A percentile compares a stretch with the other conserved stretches of the same genome.
Conservation (phyloP, 2,329 filamentous ascomycete genomes). For the Cladosporium colombiae region DNA sequence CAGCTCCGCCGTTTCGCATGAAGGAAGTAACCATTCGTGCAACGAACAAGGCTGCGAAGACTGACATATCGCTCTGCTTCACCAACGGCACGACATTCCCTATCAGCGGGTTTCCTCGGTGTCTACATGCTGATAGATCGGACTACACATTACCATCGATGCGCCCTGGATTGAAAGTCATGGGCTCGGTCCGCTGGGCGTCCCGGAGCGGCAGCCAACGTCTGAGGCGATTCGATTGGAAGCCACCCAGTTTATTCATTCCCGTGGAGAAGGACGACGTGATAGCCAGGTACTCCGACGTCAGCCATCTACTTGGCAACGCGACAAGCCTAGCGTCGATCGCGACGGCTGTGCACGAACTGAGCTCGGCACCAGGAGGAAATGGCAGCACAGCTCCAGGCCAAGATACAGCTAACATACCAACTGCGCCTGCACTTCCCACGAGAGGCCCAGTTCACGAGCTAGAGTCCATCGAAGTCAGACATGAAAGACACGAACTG, state of each 20-base stretch:
- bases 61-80: slow-evolving; percentile 12
- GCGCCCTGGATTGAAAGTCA: neutral
- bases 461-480: neutral
- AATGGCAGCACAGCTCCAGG: neutral
- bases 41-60: slow-evolving; percentile 3
- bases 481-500: too few species aligned
- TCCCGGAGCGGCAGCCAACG: slow-evolving; percentile 7
- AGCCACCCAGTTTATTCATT: neutral
- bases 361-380: neutral
- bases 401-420: neutral
- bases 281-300: slow-evolving; percentile 8
- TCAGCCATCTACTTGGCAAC: slow-evolving; percentile 11
- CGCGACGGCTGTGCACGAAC: neutral
- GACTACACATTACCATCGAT: neutral
- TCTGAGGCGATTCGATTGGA: slow-evolving; percentile 14
- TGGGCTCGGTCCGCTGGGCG: slow-evolving; percentile 9
- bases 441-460: neutral
- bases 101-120: slow-evolving; percentile 13
- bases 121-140: neutral
- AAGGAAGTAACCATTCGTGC: slow-evolving; percentile 2
- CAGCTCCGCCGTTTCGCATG: slow-evolving; percentile 3
- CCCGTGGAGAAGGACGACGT: neutral
- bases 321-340: neutral
- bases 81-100: neutral
- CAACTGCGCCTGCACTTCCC: neutral